Evolutionary conservation across 1,284 basidiomycete genomes (phyloP).

Genomic region (Entoloma clypeatum): DNA sequence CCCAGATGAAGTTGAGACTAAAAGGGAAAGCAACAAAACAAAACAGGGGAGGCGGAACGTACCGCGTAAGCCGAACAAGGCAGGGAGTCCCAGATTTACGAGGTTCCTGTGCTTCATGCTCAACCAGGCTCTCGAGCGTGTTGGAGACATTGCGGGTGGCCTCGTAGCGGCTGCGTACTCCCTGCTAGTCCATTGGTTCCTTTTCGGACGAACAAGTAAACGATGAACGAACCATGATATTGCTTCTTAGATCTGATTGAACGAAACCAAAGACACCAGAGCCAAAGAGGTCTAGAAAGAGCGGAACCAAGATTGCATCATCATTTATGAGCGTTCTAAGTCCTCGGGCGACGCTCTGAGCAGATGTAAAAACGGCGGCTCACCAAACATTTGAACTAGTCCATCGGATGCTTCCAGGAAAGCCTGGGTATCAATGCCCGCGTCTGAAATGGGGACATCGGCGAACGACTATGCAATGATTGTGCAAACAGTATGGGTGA

Average conservation of each 20-base stretch:
- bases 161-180: conserved; percentile 72
- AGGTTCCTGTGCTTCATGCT: conserved; percentile 43
- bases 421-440: conserved; percentile 76
- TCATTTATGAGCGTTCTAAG: conserved; percentile 6
- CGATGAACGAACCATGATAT: conserved; percentile 66
- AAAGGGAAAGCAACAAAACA: not conserved
- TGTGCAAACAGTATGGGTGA: too few relatives aligned
- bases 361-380: conserved; percentile 20
- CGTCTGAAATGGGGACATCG: conserved; percentile 74
- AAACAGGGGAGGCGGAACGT: not conserved
- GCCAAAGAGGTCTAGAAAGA: conserved; percentile 74
- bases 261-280: conserved; percentile 87
- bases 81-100: conserved; percentile 49
- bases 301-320: conserved; percentile 10
- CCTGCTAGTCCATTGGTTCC: conserved; percentile 42
- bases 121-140: conserved; percentile 81
- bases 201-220: conserved; percentile 10
- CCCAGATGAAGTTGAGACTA: not conserved
- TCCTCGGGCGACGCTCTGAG: conserved; percentile 13
- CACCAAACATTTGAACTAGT: conserved; percentile 88
- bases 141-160: conserved; percentile 49
- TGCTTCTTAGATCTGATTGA: conserved; percentile 85
- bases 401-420: conserved; percentile 93
- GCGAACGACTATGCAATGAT: conserved; percentile 66
- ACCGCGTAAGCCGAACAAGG: conserved; percentile 53